Base-by-base conservation (phyloP, 768 basidiomycete genomes). In the Mycena vitilis region DNA sequence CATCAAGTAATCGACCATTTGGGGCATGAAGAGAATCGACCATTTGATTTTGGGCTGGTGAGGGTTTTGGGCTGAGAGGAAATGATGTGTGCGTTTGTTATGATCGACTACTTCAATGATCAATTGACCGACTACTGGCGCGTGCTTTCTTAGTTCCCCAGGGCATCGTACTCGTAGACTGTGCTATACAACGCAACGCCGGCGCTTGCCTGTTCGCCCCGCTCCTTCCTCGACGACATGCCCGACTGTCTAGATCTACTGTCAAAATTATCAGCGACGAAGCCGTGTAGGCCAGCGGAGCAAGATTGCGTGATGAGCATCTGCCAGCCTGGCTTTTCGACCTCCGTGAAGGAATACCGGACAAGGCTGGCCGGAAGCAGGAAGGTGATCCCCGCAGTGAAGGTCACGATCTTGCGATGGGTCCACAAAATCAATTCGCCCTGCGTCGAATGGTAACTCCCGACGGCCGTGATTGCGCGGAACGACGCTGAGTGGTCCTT, bases 341-440 rank as follows among this genome's bases (percentile, higher is more conserved):
- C 34, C 11, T 9, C 47, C 0, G 45, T 23, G 20, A 60, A 60
- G 0, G 58, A 60, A 22, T 48, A 60, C 11, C 20, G 10, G 4
- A 48, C 11, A 4, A 60, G 18, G 4, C 20, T 34, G 3, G 5
- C 30, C 1, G 45, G 45, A 10, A 60, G 12, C 4, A 60, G 44
- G 44, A 60, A 48, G 18, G 58, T 48, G 4, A 45, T 48, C 0
- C 58, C 58, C 4, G 58, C 30, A 2, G 58, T 45, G 22, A 60
- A 60, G 6, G 13, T 34, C 0, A 60, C 45, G 5, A 60, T 18
- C 8, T 16, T 48, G 2, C 40, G 15, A 6, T 60, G 30, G 1
- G 25, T 15, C 58, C 58, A 60, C 16, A 60, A 30, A 8, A 60
- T 60, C 8, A 60, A 13, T 16, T 37, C 10, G 4, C 58, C 58